phyloP scores from a whole-genome alignment of 257 asterid species.

The Capsicum rhomboideum region DNA sequence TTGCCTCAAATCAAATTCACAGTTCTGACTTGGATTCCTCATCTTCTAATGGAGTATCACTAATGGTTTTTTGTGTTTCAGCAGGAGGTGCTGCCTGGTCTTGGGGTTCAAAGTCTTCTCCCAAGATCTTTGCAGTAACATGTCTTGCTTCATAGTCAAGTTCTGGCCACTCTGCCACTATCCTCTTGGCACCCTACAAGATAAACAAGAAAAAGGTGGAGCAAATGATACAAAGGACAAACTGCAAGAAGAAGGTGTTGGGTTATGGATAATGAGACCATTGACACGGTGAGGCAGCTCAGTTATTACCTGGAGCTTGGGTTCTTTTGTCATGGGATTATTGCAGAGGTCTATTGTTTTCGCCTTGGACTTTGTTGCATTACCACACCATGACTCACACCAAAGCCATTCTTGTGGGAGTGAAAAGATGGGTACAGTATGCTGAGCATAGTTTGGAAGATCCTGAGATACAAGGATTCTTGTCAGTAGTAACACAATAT shows the following conservation, averaged over 20 bases:
- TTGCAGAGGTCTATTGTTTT: conserved; percentile 98
- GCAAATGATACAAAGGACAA: not conserved
- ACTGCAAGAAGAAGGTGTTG: not conserved
- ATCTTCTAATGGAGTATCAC: conserved; percentile 30
- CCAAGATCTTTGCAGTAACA: conserved; percentile 65
- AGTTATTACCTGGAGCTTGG: conserved; percentile 82
- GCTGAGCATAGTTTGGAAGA: conserved; percentile 98
- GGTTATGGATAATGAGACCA: not conserved
- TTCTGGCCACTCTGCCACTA: conserved; percentile 97
- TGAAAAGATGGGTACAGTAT: conserved; percentile 89
- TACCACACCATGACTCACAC: conserved; percentile 99
- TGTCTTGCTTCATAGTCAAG: conserved; percentile 82
- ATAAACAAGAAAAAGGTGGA: not conserved
- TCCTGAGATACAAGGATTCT: conserved; percentile 43
- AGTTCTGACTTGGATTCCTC: conserved; percentile 71
- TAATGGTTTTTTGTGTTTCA: conserved; percentile 7
- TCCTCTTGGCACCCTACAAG: conserved; percentile 86
- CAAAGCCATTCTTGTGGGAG: conserved; percentile 99
- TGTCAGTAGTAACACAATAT: conserved; percentile 5
- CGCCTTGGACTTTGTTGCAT: conserved; percentile 74
- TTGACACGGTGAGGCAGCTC: not conserved
- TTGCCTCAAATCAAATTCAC: conserved; percentile 18
- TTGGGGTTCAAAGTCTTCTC: conserved; percentile 52
- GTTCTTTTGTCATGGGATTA: conserved; percentile 99
- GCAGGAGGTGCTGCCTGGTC: conserved; percentile 31